Evolutionary conservation across 192 early-diverging fungal species (phyloP), one percentile per base, ranked within the genome.

Genomic region (Dimargaris verticillata): DNA sequence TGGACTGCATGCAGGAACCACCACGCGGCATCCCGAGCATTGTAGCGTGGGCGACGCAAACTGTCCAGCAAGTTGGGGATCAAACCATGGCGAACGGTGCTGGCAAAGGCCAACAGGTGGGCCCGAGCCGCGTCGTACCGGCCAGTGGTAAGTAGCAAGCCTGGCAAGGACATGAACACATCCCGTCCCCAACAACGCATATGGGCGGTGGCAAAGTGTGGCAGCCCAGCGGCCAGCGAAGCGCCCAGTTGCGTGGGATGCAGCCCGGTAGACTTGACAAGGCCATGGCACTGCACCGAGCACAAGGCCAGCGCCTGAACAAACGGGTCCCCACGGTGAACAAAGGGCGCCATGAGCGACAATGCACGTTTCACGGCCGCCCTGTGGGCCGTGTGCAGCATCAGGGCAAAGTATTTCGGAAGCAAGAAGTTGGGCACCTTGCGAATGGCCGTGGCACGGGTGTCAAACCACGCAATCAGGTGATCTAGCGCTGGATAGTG

Each of bases 161-260:
- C 96, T 5, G 83, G 78, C 4, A 99, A 69, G 9, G 89, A 75
- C 61, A 99, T 93, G 67, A 96, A 93, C 38, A 95, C 86, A 76
- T 99, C 96, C 49, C 96, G 83, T n/a, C 96, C 96, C 96, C 96
- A 99, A 64, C 84, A 86, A 48, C 96, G 81, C 90, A 95, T 94
- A 61, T 94, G 86, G 47, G 82, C 75, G 11, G 83, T 83, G 5
- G 93, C 81, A 62, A 99, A 99, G 62, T 97, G 94, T 24, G 93
- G 86, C 49, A 99, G 74, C 6, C 96, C 96, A 6, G 96, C 96
- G 46, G 94, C 95, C 67, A 97, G 75, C 48, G 83, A 80, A 9
- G 78, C 75, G 22, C 65, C 69, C 7, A 59, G 62, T 28, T 78
- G 62, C 52, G 62, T 70, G 7, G 93, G 88, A 46, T 86, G 70